Evolutionary conservation across 116 monocot genomes (phyloP).

Genomic region (Iris pallida): DNA sequence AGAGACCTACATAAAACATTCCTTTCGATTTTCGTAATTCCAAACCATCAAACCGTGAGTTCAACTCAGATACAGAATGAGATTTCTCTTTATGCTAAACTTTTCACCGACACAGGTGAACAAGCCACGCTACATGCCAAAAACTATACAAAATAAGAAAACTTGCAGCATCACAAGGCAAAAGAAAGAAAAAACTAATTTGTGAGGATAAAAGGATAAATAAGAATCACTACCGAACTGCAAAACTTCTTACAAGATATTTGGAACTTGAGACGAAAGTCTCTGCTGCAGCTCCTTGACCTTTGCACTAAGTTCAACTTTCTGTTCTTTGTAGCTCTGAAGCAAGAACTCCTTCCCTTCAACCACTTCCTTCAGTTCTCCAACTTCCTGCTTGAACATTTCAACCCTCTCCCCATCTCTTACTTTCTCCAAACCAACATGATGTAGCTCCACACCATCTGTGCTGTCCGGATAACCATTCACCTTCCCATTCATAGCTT

Average conservation of each 20-base stretch:
- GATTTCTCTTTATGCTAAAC: neutral
- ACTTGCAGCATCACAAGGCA: neutral
- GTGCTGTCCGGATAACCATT: conserved; percentile 40
- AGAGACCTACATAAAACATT: no score
- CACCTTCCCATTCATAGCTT: conserved; percentile 22
- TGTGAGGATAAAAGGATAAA: neutral
- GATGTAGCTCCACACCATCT: conserved; percentile 21
- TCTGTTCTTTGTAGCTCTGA: conserved; percentile 91
- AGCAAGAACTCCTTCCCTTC: conserved; percentile 90
- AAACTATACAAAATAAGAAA: conserved; percentile 11
- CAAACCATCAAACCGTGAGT: neutral
- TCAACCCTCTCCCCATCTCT: conserved; percentile 38
- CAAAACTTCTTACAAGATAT: conserved; percentile 48
- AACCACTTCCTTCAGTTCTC: conserved; percentile 80
- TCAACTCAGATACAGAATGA: neutral
- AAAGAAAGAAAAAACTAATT: neutral
- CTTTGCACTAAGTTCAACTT: conserved; percentile 59
- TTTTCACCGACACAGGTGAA: neutral
- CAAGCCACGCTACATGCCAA: neutral
- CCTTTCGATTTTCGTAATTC: no score
- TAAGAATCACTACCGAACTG: conserved; percentile 6
- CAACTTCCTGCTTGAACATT: conserved; percentile 65
- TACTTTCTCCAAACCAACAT: conserved; percentile 28
- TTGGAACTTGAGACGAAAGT: conserved; percentile 50
- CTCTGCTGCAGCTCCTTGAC: conserved; percentile 71